Evolutionary conservation across 2,329 filamentous ascomycete species (phyloP).

Genomic region (Ascomycota sp.): DNA sequence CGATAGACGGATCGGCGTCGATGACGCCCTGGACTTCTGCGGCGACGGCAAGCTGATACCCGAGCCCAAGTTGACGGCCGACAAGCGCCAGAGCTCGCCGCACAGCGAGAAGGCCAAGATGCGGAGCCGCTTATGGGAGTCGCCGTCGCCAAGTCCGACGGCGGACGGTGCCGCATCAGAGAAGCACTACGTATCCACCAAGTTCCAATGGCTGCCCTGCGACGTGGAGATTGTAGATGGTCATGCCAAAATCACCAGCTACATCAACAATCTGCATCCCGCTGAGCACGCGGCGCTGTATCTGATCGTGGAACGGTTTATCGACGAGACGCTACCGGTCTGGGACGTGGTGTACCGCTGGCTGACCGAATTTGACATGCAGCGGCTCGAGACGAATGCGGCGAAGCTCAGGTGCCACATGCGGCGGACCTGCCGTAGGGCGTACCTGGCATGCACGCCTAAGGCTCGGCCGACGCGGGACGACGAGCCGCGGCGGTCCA

Average conservation of each 20-base stretch:
- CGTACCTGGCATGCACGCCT: conserved; percentile 3
- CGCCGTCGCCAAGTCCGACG: too few relatives aligned
- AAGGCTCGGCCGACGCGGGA: conserved; percentile 7
- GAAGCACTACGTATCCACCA: background rate
- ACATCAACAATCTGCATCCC: conserved; percentile 1
- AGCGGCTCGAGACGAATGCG: conserved; percentile 6
- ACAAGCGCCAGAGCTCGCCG: background rate
- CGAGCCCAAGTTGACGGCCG: background rate
- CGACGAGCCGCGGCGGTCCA: conserved; percentile 6
- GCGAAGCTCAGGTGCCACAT: conserved; percentile 5
- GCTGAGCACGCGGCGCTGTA: background rate
- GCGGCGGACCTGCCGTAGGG: conserved; percentile 4
- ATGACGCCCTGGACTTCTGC: conserved; percentile 13
- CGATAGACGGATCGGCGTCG: conserved; percentile 14
- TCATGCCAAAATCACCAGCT: conserved; percentile 18
- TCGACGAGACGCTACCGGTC: background rate
- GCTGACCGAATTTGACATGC: conserved; percentile 8
- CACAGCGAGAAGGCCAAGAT: background rate
- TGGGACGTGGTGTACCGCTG: conserved; percentile 9
- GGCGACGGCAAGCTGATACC: conserved; percentile 13
- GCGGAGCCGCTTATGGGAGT: background rate
- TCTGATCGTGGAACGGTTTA: background rate
- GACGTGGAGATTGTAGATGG: conserved; percentile 21
- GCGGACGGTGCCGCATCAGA: background rate
- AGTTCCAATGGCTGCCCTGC: conserved; percentile 28